Conservation (phyloP, 2,329 filamentous ascomycete species). For the Aspergillus thermomutatus region DNA sequence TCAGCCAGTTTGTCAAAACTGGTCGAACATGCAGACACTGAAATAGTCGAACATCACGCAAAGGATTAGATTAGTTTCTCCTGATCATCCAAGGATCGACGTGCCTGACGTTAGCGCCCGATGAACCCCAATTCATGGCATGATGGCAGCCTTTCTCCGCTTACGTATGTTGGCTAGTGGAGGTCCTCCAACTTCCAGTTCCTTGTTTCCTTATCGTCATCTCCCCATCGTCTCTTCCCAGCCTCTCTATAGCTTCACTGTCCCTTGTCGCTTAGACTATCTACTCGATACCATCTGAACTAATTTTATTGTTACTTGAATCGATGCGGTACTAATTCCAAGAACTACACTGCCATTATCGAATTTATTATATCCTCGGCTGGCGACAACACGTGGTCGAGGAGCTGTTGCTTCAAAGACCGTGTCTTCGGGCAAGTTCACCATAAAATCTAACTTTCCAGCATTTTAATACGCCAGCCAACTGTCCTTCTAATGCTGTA, state of each 20-base stretch:
- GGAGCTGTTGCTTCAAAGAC: neutral
- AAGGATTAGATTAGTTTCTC: neutral
- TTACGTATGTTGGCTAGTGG: constrained; percentile 4
- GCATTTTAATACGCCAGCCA: neutral
- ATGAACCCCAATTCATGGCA: neutral
- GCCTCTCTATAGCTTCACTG: neutral
- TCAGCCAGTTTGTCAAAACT: neutral
- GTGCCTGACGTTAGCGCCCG: constrained; percentile 19
- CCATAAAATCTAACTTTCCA: neutral
- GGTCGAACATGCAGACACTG: neutral
- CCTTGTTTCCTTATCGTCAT: neutral
- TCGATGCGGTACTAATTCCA: neutral
- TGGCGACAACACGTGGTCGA: neutral
- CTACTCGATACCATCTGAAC: neutral
- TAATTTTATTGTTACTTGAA: neutral
- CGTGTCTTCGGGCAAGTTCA: neutral
- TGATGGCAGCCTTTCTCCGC: constrained; percentile 7
- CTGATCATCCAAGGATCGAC: neutral
- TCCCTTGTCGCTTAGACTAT: neutral
- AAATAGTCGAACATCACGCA: neutral
- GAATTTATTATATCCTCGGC: neutral
- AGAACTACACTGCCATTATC: neutral
- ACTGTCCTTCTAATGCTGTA: neutral
- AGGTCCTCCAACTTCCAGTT: neutral
- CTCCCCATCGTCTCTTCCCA: neutral